Base-by-base conservation (phyloP, 2,329 filamentous ascomycete species). In the Penicillium sumatraense region DNA sequence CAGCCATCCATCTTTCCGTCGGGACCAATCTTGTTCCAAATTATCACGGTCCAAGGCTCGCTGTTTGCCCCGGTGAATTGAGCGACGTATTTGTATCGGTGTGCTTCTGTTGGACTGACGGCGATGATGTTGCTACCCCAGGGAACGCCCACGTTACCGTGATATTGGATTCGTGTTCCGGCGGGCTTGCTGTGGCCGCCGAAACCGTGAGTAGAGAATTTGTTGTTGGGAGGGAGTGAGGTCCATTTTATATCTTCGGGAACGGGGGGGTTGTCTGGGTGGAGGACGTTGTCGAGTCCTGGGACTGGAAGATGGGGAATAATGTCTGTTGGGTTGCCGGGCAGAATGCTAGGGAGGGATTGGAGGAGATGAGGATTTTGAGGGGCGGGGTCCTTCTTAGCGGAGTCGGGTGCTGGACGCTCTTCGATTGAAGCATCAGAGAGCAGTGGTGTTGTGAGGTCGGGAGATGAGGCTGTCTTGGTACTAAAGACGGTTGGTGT, bases 1-100 rank as follows among this genome's bases (percentile, higher is more conserved):
- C 72, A 75, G 2, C 74, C 74, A 26, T 68, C 64, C 57, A 75
- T 59, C 35, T 67, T 65, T 7, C 65, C 66, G 33, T 70, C 65
- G 1, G 71, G 70, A 1, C 70, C 73, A 51, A 73, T 56, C 59
- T 76, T 76, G 63, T 76, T 76, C 74, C 74, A 76, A 60, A 76
- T 57, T 8, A 65, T 61, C 7, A 75, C 70, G 3, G 61, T 69
- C 70, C 70, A 75, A 21, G 66, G 53, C 21, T 71, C 54, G 3
- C 54, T 60, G 51, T 73, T 69, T 36, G 63, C 45, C 14, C 73
- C 72, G 9, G 46, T 64, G 53, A 76, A 64, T 42, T 69, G 58
- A 2, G 63, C 67, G 8, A 75, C 72, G 56, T 76, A 75, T 47
- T 75, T 71, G 67, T 75, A 75, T 1, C 50, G 38, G n/a, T 57